Evolutionary conservation across 176 grass and related monocot species (phyloP).

Genomic region (Saccharum officinarum): DNA sequence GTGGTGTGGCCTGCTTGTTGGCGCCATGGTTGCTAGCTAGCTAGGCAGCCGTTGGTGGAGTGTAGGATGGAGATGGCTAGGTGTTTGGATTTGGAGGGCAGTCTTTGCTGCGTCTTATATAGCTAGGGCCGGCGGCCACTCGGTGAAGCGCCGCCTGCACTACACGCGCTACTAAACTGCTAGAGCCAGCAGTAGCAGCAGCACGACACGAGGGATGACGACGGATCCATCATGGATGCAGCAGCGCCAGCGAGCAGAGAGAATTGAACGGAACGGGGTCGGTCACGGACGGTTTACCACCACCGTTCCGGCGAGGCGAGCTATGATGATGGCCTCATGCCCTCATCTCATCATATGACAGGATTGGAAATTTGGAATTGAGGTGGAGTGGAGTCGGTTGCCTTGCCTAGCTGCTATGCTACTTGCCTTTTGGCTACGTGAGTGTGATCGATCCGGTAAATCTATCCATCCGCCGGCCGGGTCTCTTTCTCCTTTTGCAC

Average conservation of each 20-base stretch:
- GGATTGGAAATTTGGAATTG: neutral
- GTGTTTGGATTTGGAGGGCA: neutral
- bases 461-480: neutral
- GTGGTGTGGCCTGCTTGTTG: neutral
- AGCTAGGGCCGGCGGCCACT: constrained; percentile 20
- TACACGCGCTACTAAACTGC: neutral
- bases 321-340: neutral
- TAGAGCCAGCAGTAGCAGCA: neutral
- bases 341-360: neutral
- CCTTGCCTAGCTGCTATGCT: neutral
- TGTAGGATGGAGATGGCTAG: constrained; percentile 23
- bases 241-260: neutral
- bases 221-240: neutral
- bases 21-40: constrained; percentile 10
- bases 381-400: neutral
- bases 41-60: neutral
- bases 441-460: neutral
- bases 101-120: constrained; percentile 31
- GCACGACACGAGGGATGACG: neutral
- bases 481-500: neutral
- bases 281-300: neutral
- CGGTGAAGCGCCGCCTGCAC: neutral
- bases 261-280: neutral
- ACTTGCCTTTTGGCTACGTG: neutral
- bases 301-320: neutral